Percentiles rank a stretch among this genome's conserved stretches.
These are phyloP conservation scores for Hygrocybe coccinea DNA, from an alignment of 768 basidiomycete genomes.

Conservation along the genomic window DNA sequence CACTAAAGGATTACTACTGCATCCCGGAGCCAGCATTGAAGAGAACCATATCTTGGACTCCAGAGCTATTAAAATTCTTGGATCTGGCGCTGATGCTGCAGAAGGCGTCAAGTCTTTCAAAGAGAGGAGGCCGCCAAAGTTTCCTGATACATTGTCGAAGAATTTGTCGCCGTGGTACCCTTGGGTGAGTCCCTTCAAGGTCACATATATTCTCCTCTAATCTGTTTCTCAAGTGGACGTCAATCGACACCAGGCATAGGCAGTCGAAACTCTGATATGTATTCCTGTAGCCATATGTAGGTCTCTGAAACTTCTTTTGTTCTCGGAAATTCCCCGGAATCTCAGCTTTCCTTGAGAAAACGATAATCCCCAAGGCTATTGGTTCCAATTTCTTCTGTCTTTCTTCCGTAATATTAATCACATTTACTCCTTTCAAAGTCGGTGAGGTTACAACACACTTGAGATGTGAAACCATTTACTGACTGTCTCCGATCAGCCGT, in stretches of 20 bases:
- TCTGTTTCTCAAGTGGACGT: conserved; percentile 32
- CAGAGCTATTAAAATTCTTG: conserved; percentile 40
- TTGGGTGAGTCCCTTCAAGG: conserved; percentile 39
- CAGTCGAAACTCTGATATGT: conserved; percentile 31
- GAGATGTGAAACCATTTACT: too few species aligned
- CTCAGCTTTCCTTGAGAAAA: too few species aligned
- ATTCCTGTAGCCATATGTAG: neutral
- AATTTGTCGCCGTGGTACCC: conserved; percentile 43
- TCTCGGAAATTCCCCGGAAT: too few species aligned
- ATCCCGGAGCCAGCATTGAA: conserved; percentile 46
- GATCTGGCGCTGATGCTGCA: conserved; percentile 35
- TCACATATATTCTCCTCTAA: neutral
- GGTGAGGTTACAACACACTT: too few species aligned
- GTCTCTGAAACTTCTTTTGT: neutral
- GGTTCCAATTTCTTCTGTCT: too few species aligned
- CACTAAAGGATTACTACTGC: conserved; percentile 48
- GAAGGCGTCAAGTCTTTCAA: conserved; percentile 49
- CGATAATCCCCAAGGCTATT: too few species aligned
- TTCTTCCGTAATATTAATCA: too few species aligned
- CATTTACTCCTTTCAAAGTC: too few species aligned
- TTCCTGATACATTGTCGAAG: conserved; percentile 41
- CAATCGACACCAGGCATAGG: conserved; percentile 31
- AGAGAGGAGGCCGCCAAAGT: conserved; percentile 42
- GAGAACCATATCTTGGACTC: conserved; percentile 55
- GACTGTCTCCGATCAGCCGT: too few species aligned